These are phyloP conservation scores for Stephania japonica DNA, from an alignment of 164 flowering plant species.

Conservation along the genomic window DNA sequence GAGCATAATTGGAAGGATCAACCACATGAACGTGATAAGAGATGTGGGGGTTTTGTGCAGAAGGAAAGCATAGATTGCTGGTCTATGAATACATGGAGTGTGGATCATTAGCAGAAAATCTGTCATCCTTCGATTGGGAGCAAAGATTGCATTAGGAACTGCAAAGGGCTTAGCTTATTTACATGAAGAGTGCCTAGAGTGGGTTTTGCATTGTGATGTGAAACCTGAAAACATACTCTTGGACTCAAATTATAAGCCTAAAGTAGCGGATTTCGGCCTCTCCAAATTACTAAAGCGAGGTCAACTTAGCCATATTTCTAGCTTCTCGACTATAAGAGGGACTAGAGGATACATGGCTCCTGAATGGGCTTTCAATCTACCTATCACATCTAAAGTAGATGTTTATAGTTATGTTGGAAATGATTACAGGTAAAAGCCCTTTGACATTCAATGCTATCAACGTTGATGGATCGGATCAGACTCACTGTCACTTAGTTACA, in stretches of 20 bases:
- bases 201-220: slow-evolving; percentile 33
- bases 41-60: slow-evolving; percentile 31
- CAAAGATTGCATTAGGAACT: slow-evolving; percentile 25
- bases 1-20: slow-evolving; percentile 22
- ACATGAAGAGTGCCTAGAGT: slow-evolving; percentile 40
- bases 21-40: slow-evolving; percentile 33
- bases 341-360: slow-evolving; percentile 48
- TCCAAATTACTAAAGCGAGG: slow-evolving; percentile 23
- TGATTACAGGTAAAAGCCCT: slow-evolving; percentile 5
- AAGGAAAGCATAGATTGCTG: slow-evolving; percentile 22
- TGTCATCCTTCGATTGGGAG: slow-evolving; percentile 20
- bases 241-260: slow-evolving; percentile 23
- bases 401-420: slow-evolving; percentile 39
- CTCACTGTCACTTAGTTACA: slow-evolving; percentile 23
- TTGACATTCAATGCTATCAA: neutral
- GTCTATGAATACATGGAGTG: slow-evolving; percentile 34
- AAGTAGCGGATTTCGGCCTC: slow-evolving; percentile 34
- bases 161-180: slow-evolving; percentile 36
- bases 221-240: slow-evolving; percentile 36
- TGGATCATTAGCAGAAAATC: slow-evolving; percentile 26
- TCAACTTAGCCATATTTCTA: neutral
- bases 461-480: slow-evolving; percentile 19
- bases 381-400: slow-evolving; percentile 36
- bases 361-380: slow-evolving; percentile 31
- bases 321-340: slow-evolving; percentile 33